These are phyloP conservation scores for Xylona heveae DNA, from an alignment of 495 filamentous ascomycete species.

Conservation along the genomic window DNA sequence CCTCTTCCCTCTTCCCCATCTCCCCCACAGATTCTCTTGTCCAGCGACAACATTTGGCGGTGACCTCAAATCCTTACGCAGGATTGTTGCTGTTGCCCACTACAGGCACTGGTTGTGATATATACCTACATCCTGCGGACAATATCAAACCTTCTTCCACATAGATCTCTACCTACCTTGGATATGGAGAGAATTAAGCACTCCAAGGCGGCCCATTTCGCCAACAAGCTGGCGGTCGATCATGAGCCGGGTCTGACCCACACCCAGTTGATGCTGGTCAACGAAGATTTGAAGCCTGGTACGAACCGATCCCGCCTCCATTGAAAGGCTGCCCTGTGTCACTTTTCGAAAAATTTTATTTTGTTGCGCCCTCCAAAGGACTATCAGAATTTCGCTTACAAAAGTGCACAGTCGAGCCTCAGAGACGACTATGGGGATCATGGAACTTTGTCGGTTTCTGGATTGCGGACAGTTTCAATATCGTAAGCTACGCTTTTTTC, in stretches of 20 bases:
- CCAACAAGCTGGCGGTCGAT: conserved; percentile 42
- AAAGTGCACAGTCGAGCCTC: conserved; percentile 61
- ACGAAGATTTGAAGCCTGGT: conserved; percentile 75
- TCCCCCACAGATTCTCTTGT: too few relatives aligned
- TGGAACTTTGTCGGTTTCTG: conserved; percentile 85
- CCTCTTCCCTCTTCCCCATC: too few relatives aligned
- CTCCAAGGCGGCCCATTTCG: conserved; percentile 3
- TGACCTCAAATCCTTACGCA: too few relatives aligned
- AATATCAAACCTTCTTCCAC: too few relatives aligned
- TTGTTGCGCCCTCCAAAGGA: conserved; percentile 9
- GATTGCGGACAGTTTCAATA: conserved; percentile 90
- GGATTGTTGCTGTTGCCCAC: too few relatives aligned
- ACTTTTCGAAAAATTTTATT: conserved; percentile 1
- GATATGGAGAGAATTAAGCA: too few relatives aligned
- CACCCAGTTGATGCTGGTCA: conserved; percentile 77
- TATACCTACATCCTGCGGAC: too few relatives aligned
- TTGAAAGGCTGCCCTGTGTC: neutral
- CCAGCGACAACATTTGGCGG: too few relatives aligned
- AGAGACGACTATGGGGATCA: conserved; percentile 66
- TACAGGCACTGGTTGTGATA: too few relatives aligned
- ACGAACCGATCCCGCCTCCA: conserved; percentile 8
- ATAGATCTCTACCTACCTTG: too few relatives aligned
- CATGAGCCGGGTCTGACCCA: conserved; percentile 61
- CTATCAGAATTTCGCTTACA: too few relatives aligned
- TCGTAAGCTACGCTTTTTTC: too few relatives aligned